Base-by-base conservation (phyloP, 2,329 filamentous ascomycete genomes). In the Penicillium sp. region DNA sequence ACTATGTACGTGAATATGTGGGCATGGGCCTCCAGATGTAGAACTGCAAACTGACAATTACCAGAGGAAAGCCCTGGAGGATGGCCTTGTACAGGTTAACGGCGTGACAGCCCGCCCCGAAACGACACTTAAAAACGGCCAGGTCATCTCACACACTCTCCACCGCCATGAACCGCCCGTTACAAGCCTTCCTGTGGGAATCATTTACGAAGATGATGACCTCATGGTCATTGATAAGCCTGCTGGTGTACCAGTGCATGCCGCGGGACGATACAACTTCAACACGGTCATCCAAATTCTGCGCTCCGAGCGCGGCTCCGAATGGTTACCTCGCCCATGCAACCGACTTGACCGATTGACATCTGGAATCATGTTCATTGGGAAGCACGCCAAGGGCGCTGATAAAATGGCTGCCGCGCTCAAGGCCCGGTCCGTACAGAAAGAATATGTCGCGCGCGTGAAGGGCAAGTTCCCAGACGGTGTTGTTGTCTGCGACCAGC, bases 221-320 rank as follows among this genome's bases (percentile, higher is more conserved):
- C 84, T 98, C 75, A 85, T 98, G 52, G 90, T 97, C 54, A 95
- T 98, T 67, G 89, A 96, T 73, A 98, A 98, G 69, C 93, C 93
- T 0, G 85, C 91, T 0, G 93, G 93, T 6, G 84, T 98, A 35
- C 93, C 93, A 0, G 93, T 98, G 0, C 93, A 98, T 68, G 88
- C 93, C 6, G 91, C 93, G 1, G 93, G 93, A 6, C 83, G 93
- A 43, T 98, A 98, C 75, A 89, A 91, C 68, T 95, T 86, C 76
- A 98, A 98, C 72, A 91, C 88, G 1, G 80, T 98, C 40, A 79
- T 95, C 34, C 90, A 97, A 74, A 95, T 98, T 58, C 84, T 98
- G 80, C 84, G 87, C 59, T 81, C 87, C 2, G 86, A 95, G 64
- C 71, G 81, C 33, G 75, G 77, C 28, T 70, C 75, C 47, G 68